Percentiles rank a stretch among this genome's conserved stretches.
Evolutionary conservation across 345 rosid species (phyloP).

Genomic region (Camelina neglecta): DNA sequence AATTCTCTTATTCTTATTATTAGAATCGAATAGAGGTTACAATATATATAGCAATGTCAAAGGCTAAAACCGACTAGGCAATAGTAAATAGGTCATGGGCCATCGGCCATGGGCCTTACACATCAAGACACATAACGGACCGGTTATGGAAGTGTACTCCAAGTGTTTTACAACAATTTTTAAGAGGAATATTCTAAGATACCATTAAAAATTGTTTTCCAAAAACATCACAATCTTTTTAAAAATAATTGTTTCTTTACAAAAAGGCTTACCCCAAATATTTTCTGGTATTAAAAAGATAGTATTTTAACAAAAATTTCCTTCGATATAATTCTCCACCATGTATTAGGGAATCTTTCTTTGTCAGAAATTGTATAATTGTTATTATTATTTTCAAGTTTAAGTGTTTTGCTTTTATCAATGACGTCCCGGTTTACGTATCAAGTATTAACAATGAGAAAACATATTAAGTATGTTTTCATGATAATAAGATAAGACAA

Average conservation of each 20-base stretch:
- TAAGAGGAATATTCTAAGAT: conserved; percentile 10
- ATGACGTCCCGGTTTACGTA: conserved; percentile 44
- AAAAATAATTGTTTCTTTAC: background rate
- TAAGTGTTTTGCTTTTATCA: conserved; percentile 36
- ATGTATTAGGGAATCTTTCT: conserved; percentile 23
- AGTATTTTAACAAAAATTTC: background rate
- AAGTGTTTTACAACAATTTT: background rate
- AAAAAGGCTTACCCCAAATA: background rate
- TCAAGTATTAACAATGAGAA: conserved; percentile 28
- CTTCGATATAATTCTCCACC: conserved; percentile 26
- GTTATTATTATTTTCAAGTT: background rate
- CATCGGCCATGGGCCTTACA: too few species aligned
- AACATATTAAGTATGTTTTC: background rate
- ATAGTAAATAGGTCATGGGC: too few species aligned
- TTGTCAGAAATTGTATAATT: conserved; percentile 11
- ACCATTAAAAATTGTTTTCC: background rate
- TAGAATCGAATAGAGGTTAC: too few species aligned
- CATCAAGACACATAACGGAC: too few species aligned
- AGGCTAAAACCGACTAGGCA: too few species aligned
- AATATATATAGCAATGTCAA: too few species aligned
- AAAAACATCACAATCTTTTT: background rate
- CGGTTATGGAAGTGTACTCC: too few species aligned
- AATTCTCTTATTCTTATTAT: too few species aligned
- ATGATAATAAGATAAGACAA: conserved; percentile 16
- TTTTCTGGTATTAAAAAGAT: background rate